phyloP scores from a whole-genome alignment of 1,284 basidiomycete species.

The Naganishia liquefaciens region DNA sequence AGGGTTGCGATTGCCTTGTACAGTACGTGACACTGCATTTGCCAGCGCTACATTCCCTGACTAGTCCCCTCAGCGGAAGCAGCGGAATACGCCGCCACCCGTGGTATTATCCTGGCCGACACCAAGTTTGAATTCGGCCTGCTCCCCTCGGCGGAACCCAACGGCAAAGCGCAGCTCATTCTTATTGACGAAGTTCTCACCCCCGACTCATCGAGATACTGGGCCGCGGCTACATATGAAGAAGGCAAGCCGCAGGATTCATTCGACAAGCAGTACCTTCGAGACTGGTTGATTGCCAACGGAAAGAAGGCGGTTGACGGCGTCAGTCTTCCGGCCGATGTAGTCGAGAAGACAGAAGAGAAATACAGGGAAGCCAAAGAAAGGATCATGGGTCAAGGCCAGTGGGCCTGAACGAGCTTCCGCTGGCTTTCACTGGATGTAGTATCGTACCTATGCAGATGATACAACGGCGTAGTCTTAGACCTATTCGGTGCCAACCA shows the following conservation, averaged over 20 bases:
- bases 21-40: conserved; percentile 40
- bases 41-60: too few species aligned
- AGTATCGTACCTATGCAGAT: neutral
- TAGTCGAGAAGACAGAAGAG: conserved; percentile 72
- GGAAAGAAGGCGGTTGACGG: conserved; percentile 76
- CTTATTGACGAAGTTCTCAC: conserved; percentile 95
- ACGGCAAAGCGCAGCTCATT: conserved; percentile 63
- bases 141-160: conserved; percentile 48
- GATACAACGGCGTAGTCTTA: neutral
- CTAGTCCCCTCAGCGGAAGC: conserved; percentile 58
- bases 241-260: conserved; percentile 78
- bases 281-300: conserved; percentile 77
- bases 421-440: neutral
- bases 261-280: conserved; percentile 96
- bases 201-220: conserved; percentile 96
- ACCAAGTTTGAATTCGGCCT: conserved; percentile 90
- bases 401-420: conserved; percentile 28
- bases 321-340: conserved; percentile 70
- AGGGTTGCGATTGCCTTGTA: conserved; percentile 52
- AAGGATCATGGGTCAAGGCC: conserved; percentile 59
- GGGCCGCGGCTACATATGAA: conserved; percentile 75
- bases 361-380: conserved; percentile 78
- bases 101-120: conserved; percentile 94
- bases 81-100: conserved; percentile 70
- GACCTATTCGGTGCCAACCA: conserved; percentile 16